Base-by-base conservation (phyloP, 2,329 filamentous ascomycete species). In the Cladophialophora psammophila region DNA sequence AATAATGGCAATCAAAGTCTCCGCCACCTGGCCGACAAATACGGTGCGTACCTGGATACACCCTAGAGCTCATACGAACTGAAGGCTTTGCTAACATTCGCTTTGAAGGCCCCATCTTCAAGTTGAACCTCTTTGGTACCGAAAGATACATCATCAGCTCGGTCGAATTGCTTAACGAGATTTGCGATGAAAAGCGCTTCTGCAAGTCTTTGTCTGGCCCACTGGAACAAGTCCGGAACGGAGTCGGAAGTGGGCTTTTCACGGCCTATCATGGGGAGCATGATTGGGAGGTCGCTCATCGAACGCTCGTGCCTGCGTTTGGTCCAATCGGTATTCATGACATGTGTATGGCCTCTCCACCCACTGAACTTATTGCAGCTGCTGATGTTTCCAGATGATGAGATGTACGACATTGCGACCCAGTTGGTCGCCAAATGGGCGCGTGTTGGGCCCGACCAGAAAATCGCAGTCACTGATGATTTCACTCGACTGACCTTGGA, bases 401-500 rank as follows among this genome's bases (percentile, higher is more conserved):
- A 69, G 54, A 70, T 70, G 70, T 66, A 69, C 54, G 78, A 80
- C 59, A 78, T 80, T 57, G 76, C 77, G 0, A 75, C 74, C 6
- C 79, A 81, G 56, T 73, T 81, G 40, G 74, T 78, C 18, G 74
- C 78, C 69, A 81, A 80, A 72, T 81, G 79, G 79, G 79, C 78
- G 12, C 76, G 81, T 20, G 75, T 79, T 70, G 90, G 90, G 0
- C 79, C 86, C 1, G 76, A 81, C 1, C 76, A 83, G 53, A 80
- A 84, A 9, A 90, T 93, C 65, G 79, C 83, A 53, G 85, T 86
- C 0, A 84, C 86, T 0, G 87, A 90, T 18, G 89, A 92, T 76
- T 91, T 91, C 69, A 91, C 90, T 2, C 85, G 90, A n/a, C 79
- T 93, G 36, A 88, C 90, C 0, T 83, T 93, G 2, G 91, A 93